Conservation (phyloP, 176 grass and related monocot species). For the Themeda triandra region DNA sequence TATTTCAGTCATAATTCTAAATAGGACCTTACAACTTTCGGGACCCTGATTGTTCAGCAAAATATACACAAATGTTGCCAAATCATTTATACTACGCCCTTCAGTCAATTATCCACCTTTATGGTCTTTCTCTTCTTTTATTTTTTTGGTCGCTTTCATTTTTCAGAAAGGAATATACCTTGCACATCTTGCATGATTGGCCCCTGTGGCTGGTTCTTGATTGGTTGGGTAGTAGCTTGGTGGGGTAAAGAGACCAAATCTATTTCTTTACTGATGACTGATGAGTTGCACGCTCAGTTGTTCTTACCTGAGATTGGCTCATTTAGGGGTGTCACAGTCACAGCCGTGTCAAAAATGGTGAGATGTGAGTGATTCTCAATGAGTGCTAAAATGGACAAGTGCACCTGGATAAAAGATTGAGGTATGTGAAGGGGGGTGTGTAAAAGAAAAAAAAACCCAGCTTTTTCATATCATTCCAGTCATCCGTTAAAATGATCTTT, state of each 20-base stretch:
- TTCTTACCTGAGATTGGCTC: not conserved
- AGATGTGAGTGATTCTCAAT: conserved; percentile 2
- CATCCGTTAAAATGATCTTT: not conserved
- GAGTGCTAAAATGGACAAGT: conserved; percentile 14
- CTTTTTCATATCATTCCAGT: not conserved
- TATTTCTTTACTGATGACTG: not conserved
- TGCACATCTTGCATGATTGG: conserved; percentile 3
- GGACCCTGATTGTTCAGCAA: not conserved
- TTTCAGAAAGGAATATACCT: conserved; percentile 2
- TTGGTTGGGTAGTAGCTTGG: conserved; percentile 11
- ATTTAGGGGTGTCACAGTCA: not conserved
- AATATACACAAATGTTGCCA: not conserved
- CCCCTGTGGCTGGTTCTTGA: not conserved
- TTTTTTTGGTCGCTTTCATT: not conserved
- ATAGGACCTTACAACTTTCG: not conserved
- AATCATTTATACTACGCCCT: not conserved
- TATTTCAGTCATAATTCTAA: not conserved
- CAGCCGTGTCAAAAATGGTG: conserved; percentile 23
- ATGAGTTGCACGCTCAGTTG: not conserved
- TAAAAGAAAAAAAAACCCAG: not conserved
- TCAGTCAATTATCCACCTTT: not conserved
- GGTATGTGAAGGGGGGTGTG: not conserved
- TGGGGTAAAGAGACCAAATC: conserved; percentile 16
- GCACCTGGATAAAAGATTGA: not conserved
- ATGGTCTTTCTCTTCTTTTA: not conserved